phyloP scores from a whole-genome alignment of 2,329 filamentous ascomycete species.

The Cordyceps cicadae region DNA sequence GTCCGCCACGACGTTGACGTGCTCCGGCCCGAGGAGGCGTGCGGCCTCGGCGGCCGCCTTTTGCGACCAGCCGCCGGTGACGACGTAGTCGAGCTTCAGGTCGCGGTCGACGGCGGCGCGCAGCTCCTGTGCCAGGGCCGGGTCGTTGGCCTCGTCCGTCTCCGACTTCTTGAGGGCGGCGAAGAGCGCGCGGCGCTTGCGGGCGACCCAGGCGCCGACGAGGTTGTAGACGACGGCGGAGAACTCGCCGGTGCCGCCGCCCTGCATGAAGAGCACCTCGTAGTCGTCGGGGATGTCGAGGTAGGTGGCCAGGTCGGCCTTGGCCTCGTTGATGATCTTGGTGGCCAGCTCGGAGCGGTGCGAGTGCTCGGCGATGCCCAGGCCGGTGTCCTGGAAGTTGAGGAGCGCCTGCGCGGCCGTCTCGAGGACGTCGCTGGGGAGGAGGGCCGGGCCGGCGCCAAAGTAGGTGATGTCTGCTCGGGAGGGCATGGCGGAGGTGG shows the following conservation, averaged over 20 bases:
- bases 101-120: slow-evolving; percentile 58
- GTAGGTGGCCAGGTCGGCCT: slow-evolving; percentile 61
- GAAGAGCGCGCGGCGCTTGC: slow-evolving; percentile 52
- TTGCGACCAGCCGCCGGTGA: slow-evolving; percentile 81
- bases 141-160: slow-evolving; percentile 36
- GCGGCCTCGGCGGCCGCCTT: slow-evolving; percentile 81
- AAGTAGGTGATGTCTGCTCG: slow-evolving; percentile 76
- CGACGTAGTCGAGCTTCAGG: slow-evolving; percentile 77
- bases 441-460: slow-evolving; percentile 78
- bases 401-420: slow-evolving; percentile 67
- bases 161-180: slow-evolving; percentile 44
- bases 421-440: slow-evolving; percentile 76
- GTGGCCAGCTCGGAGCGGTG: slow-evolving; percentile 75
- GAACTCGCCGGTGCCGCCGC: slow-evolving; percentile 80
- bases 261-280: slow-evolving; percentile 82
- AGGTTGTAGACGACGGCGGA: slow-evolving; percentile 77
- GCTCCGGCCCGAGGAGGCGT: slow-evolving; percentile 65
- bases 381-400: slow-evolving; percentile 71
- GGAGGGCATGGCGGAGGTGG: slow-evolving; percentile 50
- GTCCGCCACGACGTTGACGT: slow-evolving; percentile 75
- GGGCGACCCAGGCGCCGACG: slow-evolving; percentile 71
- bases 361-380: slow-evolving; percentile 77
- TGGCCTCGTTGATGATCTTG: slow-evolving; percentile 70
- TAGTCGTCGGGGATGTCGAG: slow-evolving; percentile 81
- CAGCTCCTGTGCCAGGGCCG: slow-evolving; percentile 49